phyloP scores from a whole-genome alignment of 495 filamentous ascomycete genomes.

The Xylaria intraflava region DNA sequence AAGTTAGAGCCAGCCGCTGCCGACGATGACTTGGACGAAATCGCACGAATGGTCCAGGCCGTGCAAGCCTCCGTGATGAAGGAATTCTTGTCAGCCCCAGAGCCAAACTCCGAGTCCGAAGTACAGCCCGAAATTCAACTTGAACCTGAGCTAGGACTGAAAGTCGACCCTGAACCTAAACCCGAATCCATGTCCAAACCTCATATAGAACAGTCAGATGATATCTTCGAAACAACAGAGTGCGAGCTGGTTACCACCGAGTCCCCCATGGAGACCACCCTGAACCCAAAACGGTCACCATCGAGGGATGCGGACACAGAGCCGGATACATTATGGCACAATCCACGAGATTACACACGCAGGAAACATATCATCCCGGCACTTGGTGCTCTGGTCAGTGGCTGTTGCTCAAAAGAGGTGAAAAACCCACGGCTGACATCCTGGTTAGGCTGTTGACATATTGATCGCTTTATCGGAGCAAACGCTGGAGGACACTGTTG shows the following conservation, averaged over 20 bases:
- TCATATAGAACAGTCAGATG: background rate
- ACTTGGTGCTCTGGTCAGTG: constrained; percentile 34
- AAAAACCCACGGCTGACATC: constrained; percentile 8
- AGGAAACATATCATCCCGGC: constrained; percentile 34
- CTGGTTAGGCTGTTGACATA: constrained; percentile 36
- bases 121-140: background rate
- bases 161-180: background rate
- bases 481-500: constrained; percentile 54
- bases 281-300: constrained; percentile 9
- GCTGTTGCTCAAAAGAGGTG: background rate
- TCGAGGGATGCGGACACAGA: constrained; percentile 16
- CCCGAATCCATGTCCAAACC: constrained; percentile 6
- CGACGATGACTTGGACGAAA: constrained; percentile 18
- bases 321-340: constrained; percentile 26
- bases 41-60: constrained; percentile 23
- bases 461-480: constrained; percentile 40
- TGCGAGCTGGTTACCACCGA: constrained; percentile 9
- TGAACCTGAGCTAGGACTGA: background rate
- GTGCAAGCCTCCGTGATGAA: constrained; percentile 25
- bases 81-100: constrained; percentile 15
- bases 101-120: background rate
- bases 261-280: constrained; percentile 4
- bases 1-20: constrained; percentile 25
- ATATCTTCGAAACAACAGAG: constrained; percentile 14
- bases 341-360: constrained; percentile 25